These are phyloP conservation scores for Echria macrotheca DNA, from an alignment of 495 filamentous ascomycete species.

Conservation along the genomic window DNA sequence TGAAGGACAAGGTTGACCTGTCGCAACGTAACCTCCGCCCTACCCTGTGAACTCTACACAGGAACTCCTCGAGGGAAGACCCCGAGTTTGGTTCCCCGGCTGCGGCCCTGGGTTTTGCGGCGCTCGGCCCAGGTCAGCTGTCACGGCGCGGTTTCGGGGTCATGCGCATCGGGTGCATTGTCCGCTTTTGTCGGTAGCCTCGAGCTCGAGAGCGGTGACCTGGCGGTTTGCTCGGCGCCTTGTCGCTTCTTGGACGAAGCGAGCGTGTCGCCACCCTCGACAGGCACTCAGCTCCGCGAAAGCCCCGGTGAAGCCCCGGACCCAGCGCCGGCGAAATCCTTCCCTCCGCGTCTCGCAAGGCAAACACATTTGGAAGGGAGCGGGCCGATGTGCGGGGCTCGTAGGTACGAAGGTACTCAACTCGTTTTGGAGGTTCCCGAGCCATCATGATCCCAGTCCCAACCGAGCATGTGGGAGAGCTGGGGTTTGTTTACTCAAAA, in stretches of 20 bases:
- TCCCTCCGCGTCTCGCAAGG: neutral
- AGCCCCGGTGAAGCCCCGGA: conserved; percentile 5
- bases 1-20: neutral
- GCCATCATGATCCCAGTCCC: no score
- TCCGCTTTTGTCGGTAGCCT: conserved; percentile 1
- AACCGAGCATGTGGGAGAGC: no score
- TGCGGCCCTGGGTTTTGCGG: neutral
- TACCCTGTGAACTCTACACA: neutral
- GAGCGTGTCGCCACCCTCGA: neutral
- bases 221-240: neutral
- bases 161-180: conserved; percentile 5
- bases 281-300: conserved; percentile 4
- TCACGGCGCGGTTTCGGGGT: neutral
- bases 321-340: neutral
- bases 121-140: neutral
- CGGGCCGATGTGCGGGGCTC: neutral
- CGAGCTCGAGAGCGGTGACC: neutral
- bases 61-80: no score
- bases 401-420: no score
- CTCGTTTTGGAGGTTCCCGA: no score
- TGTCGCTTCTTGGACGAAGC: neutral
- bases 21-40: neutral
- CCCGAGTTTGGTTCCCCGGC: neutral
- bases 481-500: neutral
- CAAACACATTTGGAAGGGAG: neutral